These are phyloP conservation scores for Marchantia paleacea DNA, from an alignment of 225 moss, liverwort and hornwort genomes.

Conservation along the genomic window DNA sequence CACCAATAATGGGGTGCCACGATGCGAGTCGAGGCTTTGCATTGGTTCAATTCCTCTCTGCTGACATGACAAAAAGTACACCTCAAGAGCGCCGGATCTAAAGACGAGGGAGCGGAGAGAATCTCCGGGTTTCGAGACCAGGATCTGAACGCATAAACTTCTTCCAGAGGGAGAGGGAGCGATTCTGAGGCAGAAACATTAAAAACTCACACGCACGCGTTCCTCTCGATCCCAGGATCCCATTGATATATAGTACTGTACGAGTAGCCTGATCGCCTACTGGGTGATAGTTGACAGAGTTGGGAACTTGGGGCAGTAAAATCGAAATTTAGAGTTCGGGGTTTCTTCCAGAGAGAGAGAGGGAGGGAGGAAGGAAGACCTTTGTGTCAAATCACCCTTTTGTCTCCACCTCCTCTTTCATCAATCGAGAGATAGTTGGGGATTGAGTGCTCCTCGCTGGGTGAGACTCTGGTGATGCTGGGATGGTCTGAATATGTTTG, in stretches of 20 bases:
- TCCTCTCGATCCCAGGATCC: background rate
- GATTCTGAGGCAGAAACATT: background rate
- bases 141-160: too few relatives aligned
- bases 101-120: background rate
- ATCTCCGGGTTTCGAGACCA: background rate
- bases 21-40: background rate
- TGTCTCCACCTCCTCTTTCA: background rate
- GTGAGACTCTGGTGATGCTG: background rate
- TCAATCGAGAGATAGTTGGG: background rate
- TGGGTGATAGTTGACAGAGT: background rate
- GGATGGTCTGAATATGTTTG: background rate
- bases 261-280: background rate
- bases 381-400: too few relatives aligned
- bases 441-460: background rate
- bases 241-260: background rate
- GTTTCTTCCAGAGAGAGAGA: background rate
- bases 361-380: background rate
- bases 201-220: background rate
- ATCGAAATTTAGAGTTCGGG: background rate
- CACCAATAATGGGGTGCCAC: background rate
- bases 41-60: background rate
- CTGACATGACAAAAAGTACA: constrained; percentile 8
- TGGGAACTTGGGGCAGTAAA: background rate
- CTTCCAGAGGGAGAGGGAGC: background rate
- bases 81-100: background rate